Evolutionary conservation across 1,139 yeast genomes (phyloP).

Genomic region (Citeromyces siamensis): DNA sequence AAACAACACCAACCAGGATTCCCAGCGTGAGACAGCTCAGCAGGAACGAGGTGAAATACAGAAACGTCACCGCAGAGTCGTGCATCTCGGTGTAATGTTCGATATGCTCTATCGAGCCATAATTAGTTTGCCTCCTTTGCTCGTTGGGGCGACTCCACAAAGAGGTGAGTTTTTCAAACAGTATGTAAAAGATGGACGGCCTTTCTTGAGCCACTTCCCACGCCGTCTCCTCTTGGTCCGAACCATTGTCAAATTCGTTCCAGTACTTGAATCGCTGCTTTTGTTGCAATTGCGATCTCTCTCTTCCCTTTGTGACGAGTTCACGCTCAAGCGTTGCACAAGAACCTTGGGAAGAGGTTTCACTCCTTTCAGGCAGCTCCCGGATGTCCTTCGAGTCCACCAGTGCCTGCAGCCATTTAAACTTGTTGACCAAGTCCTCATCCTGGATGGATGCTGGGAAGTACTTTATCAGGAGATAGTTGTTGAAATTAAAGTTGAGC

Average conservation of each 20-base stretch:
- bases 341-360: not conserved
- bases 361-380: conserved; percentile 19
- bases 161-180: conserved; percentile 7
- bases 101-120: conserved; percentile 10
- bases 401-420: conserved; percentile 21
- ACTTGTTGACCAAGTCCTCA: conserved; percentile 12
- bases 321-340: not conserved
- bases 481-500: conserved; percentile 19
- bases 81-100: conserved; percentile 14
- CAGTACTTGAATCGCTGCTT: conserved; percentile 30
- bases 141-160: not conserved
- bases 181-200: conserved; percentile 6
- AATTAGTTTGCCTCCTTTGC: not conserved
- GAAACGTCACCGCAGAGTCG: conserved; percentile 31
- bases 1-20: conserved; percentile 31
- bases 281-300: conserved; percentile 18
- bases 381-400: conserved; percentile 20
- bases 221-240: conserved; percentile 15
- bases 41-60: conserved; percentile 28
- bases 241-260: conserved; percentile 62
- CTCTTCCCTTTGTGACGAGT: conserved; percentile 18
- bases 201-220: conserved; percentile 5
- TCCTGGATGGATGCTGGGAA: conserved; percentile 14
- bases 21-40: conserved; percentile 32
- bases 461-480: conserved; percentile 16